These are phyloP conservation scores for Sanguinoderma infundibulare DNA, from an alignment of 1,284 basidiomycete species.

Conservation along the genomic window DNA sequence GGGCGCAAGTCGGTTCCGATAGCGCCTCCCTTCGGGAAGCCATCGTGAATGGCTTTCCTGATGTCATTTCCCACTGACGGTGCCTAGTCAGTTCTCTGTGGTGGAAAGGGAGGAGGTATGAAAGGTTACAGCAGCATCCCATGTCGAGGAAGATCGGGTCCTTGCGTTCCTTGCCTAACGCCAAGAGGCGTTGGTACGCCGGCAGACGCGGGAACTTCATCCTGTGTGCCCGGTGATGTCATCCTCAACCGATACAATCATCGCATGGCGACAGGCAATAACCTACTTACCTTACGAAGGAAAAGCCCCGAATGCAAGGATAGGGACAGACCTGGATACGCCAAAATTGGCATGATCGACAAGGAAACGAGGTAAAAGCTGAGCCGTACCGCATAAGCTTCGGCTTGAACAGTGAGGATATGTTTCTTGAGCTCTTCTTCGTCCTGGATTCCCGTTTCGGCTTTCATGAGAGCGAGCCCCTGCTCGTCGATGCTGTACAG, in stretches of 20 bases:
- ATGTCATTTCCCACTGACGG: slow-evolving; percentile 48
- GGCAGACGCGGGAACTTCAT: slow-evolving; percentile 42
- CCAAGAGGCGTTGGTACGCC: slow-evolving; percentile 46
- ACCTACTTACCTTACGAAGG: slow-evolving; percentile 46
- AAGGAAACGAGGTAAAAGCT: background rate
- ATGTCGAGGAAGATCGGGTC: slow-evolving; percentile 54
- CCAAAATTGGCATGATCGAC: slow-evolving; percentile 28
- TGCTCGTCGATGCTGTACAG: slow-evolving; percentile 31
- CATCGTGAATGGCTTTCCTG: slow-evolving; percentile 46
- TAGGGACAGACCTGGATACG: slow-evolving; percentile 41
- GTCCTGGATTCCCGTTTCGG: slow-evolving; percentile 44
- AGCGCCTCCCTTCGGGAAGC: slow-evolving; percentile 38
- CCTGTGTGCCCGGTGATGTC: slow-evolving; percentile 31
- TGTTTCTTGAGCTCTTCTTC: slow-evolving; percentile 47
- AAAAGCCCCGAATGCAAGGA: slow-evolving; percentile 46
- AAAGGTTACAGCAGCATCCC: slow-evolving; percentile 52
- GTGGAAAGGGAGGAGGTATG: background rate
- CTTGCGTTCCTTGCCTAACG: slow-evolving; percentile 41
- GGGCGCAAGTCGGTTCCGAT: slow-evolving; percentile 41
- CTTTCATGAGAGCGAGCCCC: slow-evolving; percentile 43
- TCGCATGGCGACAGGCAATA: no score
- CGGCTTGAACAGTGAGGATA: slow-evolving; percentile 45
- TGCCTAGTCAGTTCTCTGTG: background rate
- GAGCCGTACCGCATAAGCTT: slow-evolving; percentile 46
- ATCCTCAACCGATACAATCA: no score